Percentiles rank a stretch among this genome's conserved stretches.
Conservation (phyloP, 2,329 filamentous ascomycete genomes). For the Phialophora verrucosa region DNA sequence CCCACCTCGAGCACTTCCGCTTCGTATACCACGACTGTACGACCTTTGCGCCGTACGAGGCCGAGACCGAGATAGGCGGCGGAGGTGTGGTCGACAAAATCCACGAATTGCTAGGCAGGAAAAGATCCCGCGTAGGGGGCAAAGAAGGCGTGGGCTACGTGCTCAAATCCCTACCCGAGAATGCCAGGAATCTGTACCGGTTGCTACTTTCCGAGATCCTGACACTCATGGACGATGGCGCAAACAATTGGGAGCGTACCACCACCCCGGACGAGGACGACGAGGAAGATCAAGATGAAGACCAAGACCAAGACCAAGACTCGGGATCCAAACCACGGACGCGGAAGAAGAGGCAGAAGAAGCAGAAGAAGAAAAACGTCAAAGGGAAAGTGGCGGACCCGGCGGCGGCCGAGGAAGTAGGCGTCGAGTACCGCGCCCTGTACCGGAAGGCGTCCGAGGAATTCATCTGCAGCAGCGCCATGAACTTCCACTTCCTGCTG, state of each 20-base stretch:
- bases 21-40: conserved; percentile 94
- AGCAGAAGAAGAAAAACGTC: not conserved
- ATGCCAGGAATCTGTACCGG: conserved; percentile 84
- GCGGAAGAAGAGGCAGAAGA: not conserved
- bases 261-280: conserved; percentile 35
- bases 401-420: conserved; percentile 53
- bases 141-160: conserved; percentile 93
- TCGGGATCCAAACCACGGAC: not conserved
- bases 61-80: conserved; percentile 64
- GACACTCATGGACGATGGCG: conserved; percentile 64
- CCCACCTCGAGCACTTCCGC: conserved; percentile 79
- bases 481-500: conserved; percentile 89
- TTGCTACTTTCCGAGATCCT: conserved; percentile 85
- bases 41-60: conserved; percentile 76
- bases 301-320: not conserved
- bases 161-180: conserved; percentile 85
- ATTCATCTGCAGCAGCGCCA: conserved; percentile 95
- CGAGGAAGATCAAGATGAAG: conserved; percentile 42
- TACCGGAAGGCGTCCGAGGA: conserved; percentile 97
- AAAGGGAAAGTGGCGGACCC: not conserved
- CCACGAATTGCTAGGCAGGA: conserved; percentile 82
- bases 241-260: conserved; percentile 37
- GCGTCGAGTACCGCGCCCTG: conserved; percentile 85
- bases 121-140: conserved; percentile 78
- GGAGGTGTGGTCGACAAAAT: conserved; percentile 81